Conservation (phyloP, 768 basidiomycete species). For the Crassisporium funariophilum region DNA sequence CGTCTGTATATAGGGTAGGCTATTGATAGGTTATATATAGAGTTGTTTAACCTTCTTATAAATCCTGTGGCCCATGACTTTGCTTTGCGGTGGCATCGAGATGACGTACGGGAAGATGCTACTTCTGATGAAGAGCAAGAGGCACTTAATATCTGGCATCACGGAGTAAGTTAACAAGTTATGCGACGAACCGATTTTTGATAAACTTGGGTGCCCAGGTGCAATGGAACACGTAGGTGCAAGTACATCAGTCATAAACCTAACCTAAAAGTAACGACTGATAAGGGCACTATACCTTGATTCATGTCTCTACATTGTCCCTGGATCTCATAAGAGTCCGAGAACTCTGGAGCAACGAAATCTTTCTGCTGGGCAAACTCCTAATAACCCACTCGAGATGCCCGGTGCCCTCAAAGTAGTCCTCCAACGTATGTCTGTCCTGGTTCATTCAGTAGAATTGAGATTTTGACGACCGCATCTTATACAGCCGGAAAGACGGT, state of each 20-base stretch:
- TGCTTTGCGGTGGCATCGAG: slow-evolving; percentile 79
- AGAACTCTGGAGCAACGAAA: slow-evolving; percentile 60
- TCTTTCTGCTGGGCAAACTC: slow-evolving; percentile 53
- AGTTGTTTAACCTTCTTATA: slow-evolving; percentile 76
- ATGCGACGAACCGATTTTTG: not conserved
- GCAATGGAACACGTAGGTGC: slow-evolving; percentile 81
- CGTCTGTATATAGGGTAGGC: not conserved
- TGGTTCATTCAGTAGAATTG: not conserved
- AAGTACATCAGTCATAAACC: not conserved
- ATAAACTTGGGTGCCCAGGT: no score
- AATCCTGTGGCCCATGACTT: slow-evolving; percentile 68
- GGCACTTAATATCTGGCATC: slow-evolving; percentile 60
- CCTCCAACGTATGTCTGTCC: slow-evolving; percentile 48
- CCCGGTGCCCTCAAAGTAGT: slow-evolving; percentile 61
- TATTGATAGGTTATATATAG: slow-evolving; percentile 32
- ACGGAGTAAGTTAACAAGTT: slow-evolving; percentile 54
- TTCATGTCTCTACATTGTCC: slow-evolving; percentile 70
- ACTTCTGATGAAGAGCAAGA: slow-evolving; percentile 58
- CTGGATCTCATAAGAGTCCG: slow-evolving; percentile 61
- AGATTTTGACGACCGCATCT: not conserved
- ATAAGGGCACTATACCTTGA: slow-evolving; percentile 68
- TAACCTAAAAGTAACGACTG: not conserved
- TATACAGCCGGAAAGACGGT: slow-evolving; percentile 68
- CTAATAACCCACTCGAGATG: slow-evolving; percentile 65
- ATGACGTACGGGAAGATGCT: slow-evolving; percentile 66